phyloP scores from a whole-genome alignment of 176 grass and related monocot species.

The Avena atlantica region DNA sequence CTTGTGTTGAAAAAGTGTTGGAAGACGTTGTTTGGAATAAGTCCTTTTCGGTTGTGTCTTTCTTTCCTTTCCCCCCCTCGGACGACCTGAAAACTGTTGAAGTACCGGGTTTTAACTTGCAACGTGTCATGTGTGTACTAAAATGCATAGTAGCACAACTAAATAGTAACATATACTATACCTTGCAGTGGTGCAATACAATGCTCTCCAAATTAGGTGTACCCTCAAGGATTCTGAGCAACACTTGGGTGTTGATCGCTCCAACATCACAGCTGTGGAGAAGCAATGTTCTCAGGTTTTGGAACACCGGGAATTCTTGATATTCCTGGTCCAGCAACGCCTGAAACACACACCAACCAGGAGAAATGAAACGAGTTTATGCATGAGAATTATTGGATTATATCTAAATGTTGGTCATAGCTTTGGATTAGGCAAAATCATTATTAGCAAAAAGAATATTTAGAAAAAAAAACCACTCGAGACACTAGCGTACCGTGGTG shows the following conservation, averaged over 20 bases:
- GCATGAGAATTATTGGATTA: no score
- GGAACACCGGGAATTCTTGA: not conserved
- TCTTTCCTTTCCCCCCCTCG: not conserved
- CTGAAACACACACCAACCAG: constrained; percentile 16
- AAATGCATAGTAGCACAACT: not conserved
- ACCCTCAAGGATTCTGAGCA: constrained; percentile 16
- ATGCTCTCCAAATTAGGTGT: constrained; percentile 30
- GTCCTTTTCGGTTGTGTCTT: not conserved
- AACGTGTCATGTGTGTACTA: not conserved
- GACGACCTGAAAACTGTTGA: constrained; percentile 19
- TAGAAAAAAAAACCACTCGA: no score
- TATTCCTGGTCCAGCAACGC: constrained; percentile 14
- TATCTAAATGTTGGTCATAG: no score
- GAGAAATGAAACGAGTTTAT: no score
- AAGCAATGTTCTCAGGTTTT: constrained; percentile 12
- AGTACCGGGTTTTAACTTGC: not conserved
- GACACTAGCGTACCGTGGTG: not conserved
- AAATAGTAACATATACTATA: not conserved
- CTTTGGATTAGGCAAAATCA: no score
- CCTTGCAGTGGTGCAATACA: constrained; percentile 33
- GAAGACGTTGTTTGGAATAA: not conserved
- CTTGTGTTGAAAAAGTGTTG: not conserved
- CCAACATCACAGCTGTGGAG: constrained; percentile 38
- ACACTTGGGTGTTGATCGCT: not conserved
- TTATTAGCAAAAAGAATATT: no score